These are phyloP conservation scores for Olyra latifolia DNA, from an alignment of 176 grass and related monocot genomes.

Conservation along the genomic window DNA sequence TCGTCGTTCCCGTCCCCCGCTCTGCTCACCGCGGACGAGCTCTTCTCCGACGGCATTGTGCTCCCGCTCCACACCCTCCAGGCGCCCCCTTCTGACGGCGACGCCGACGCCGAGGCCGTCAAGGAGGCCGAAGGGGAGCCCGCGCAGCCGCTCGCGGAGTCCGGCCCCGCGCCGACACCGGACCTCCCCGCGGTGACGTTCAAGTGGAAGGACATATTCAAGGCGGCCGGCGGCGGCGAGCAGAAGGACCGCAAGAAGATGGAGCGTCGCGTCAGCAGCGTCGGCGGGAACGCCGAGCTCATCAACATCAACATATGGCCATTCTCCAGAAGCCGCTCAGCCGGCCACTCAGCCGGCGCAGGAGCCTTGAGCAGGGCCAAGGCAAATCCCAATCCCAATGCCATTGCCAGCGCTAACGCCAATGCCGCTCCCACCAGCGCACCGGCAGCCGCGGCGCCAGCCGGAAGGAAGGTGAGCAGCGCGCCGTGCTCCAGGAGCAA, in stretches of 20 bases:
- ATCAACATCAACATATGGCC: constrained; percentile 98
- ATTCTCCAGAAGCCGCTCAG: constrained; percentile 91
- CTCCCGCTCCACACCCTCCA: constrained; percentile 76
- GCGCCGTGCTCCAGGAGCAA: constrained; percentile 96
- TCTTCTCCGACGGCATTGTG: constrained; percentile 92
- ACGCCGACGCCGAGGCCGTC: neutral
- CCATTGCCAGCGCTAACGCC: neutral
- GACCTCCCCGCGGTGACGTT: constrained; percentile 52
- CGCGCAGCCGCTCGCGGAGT: constrained; percentile 34
- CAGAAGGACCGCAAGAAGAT: constrained; percentile 55
- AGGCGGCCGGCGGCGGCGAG: constrained; percentile 32
- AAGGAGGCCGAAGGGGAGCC: neutral
- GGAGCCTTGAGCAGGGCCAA: constrained; percentile 32
- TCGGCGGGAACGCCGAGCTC: constrained; percentile 72
- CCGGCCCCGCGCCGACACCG: constrained; percentile 26
- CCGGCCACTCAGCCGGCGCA: constrained; percentile 49
- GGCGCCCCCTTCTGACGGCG: neutral
- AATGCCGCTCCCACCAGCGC: neutral
- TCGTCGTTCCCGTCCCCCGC: constrained; percentile 39
- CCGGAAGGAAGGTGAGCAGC: constrained; percentile 62
- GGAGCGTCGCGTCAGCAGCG: constrained; percentile 48
- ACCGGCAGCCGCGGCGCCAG: neutral
- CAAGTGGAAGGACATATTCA: constrained; percentile 88
- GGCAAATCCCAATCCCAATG: neutral
- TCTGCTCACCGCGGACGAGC: constrained; percentile 93